A percentile compares a stretch with the other conserved stretches of the same genome.
Conservation (phyloP, 352 stramenopile genomes). For the Phytopythium boreale region DNA sequence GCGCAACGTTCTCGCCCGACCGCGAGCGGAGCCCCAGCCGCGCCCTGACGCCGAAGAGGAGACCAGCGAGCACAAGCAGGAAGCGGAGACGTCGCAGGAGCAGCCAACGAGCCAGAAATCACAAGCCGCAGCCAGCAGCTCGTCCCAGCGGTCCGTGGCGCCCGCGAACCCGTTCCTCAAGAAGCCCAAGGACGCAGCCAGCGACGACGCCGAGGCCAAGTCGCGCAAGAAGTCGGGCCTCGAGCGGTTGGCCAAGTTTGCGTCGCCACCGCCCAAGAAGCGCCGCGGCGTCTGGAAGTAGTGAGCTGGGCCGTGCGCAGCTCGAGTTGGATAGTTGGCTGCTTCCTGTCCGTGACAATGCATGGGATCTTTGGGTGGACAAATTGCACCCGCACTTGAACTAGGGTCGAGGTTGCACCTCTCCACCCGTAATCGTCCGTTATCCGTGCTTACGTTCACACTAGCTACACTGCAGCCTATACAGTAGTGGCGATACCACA, state of each 20-base stretch:
- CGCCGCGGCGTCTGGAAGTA: slow-evolving; percentile 34
- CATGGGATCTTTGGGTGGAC: neutral
- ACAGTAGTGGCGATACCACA: too few species aligned
- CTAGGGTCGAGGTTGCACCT: neutral
- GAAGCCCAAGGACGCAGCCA: slow-evolving; percentile 24
- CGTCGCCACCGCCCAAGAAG: slow-evolving; percentile 48
- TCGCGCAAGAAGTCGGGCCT: slow-evolving; percentile 45
- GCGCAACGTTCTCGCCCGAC: slow-evolving; percentile 34
- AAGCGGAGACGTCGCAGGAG: neutral
- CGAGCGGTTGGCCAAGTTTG: slow-evolving; percentile 62
- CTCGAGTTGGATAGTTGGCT: neutral
- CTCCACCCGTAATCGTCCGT: neutral
- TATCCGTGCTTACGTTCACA: neutral
- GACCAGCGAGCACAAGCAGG: neutral
- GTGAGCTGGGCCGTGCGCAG: neutral
- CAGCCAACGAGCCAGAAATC: neutral
- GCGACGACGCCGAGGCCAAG: neutral
- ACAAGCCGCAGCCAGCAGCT: neutral
- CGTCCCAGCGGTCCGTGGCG: slow-evolving; percentile 41
- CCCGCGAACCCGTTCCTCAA: slow-evolving; percentile 75
- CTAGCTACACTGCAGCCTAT: too few species aligned
- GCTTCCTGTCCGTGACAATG: too few species aligned
- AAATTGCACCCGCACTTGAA: neutral
- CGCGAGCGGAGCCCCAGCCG: slow-evolving; percentile 2
- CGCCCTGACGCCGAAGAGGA: slow-evolving; percentile 11